Percentiles rank a stretch among this genome's conserved stretches.
Evolutionary conservation across 164 flowering plant genomes (phyloP).

Genomic region (Santalum album): DNA sequence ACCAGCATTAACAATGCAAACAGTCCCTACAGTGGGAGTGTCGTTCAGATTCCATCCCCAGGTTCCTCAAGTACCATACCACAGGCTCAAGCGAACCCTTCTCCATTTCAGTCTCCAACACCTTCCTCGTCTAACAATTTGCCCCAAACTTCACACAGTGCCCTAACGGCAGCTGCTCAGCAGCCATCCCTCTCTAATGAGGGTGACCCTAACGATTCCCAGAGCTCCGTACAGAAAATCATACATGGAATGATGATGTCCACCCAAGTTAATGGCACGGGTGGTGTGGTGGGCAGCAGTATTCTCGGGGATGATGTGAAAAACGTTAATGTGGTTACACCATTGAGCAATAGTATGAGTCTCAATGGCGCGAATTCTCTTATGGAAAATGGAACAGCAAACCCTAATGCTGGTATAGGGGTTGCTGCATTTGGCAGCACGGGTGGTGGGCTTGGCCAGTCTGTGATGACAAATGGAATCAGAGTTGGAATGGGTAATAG

Average conservation of each 20-base stretch:
- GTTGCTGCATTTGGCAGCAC: slow-evolving; percentile 42
- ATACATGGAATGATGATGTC: slow-evolving; percentile 83
- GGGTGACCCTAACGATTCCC: slow-evolving; percentile 64
- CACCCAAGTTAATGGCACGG: slow-evolving; percentile 47
- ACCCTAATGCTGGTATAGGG: slow-evolving; percentile 31
- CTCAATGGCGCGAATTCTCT: slow-evolving; percentile 34
- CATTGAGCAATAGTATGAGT: slow-evolving; percentile 24
- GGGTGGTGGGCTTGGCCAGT: slow-evolving; percentile 46
- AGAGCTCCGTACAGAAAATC: slow-evolving; percentile 87
- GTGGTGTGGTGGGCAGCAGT: slow-evolving; percentile 43
- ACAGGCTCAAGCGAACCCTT: slow-evolving; percentile 47
- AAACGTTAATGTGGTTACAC: slow-evolving; percentile 45
- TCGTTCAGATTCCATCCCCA: slow-evolving; percentile 68
- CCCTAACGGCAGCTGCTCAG: slow-evolving; percentile 36
- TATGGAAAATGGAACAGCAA: slow-evolving; percentile 42
- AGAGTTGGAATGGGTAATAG: slow-evolving; percentile 56
- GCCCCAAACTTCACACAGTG: slow-evolving; percentile 41
- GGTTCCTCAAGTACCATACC: slow-evolving; percentile 49
- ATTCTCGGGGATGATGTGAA: slow-evolving; percentile 61
- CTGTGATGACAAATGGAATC: slow-evolving; percentile 47
- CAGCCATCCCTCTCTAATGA: too few relatives aligned
- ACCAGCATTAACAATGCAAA: slow-evolving; percentile 40
- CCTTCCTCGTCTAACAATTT: slow-evolving; percentile 65
- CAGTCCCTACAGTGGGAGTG: slow-evolving; percentile 56
- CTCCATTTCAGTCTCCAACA: slow-evolving; percentile 69